Evolutionary conservation across 257 asterid genomes (phyloP).

Genomic region (Nicotiana noctiflora): DNA sequence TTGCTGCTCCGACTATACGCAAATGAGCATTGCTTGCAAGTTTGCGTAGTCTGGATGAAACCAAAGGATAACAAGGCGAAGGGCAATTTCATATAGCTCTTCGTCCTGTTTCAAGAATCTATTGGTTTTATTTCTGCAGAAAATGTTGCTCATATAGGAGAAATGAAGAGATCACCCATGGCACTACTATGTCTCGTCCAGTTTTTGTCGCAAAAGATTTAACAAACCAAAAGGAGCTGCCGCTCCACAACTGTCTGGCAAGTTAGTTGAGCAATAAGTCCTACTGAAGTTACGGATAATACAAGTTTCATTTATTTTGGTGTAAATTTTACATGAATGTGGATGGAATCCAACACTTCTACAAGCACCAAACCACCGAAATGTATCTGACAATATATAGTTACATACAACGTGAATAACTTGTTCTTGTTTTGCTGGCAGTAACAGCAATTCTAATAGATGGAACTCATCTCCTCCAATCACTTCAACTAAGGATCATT

Average conservation of each 20-base stretch:
- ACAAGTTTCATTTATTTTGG: neutral
- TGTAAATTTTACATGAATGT: neutral
- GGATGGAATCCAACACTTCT: neutral
- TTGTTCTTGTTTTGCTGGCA: neutral
- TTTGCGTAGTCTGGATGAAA: neutral
- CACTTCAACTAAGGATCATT: neutral
- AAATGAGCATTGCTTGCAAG: neutral
- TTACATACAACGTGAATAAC: neutral
- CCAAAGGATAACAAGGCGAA: neutral
- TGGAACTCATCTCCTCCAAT: neutral
- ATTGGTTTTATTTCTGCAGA: neutral
- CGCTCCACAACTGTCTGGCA: neutral
- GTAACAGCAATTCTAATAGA: neutral
- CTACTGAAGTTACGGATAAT: neutral
- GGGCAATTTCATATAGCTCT: neutral
- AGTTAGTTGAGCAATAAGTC: neutral
- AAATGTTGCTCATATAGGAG: neutral
- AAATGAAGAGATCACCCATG: neutral
- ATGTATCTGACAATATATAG: neutral
- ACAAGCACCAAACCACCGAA: neutral
- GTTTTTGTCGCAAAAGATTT: neutral
- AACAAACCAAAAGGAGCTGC: too few species aligned
- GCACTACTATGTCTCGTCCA: neutral
- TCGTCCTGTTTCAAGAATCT: neutral
- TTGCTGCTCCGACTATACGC: neutral